phyloP scores from a whole-genome alignment of 257 asterid genomes.

The Coffea eugenioides region DNA sequence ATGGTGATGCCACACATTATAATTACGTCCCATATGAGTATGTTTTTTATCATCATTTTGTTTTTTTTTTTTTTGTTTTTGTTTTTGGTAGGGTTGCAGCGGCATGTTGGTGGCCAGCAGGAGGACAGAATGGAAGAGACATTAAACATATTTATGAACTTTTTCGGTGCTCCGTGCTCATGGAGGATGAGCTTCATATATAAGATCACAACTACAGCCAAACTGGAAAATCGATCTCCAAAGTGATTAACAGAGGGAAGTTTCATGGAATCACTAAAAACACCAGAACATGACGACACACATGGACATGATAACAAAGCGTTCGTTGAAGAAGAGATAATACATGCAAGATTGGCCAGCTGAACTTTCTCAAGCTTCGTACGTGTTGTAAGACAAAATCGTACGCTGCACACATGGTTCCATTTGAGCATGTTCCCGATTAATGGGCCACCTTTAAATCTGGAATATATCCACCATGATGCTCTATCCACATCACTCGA shows the following conservation, averaged over 20 bases:
- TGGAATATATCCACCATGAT: not conserved
- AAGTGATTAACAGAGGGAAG: not conserved
- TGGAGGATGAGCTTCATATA: not conserved
- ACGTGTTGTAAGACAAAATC: slow-evolving; percentile 15
- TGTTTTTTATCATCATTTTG: not conserved
- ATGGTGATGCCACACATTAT: not conserved
- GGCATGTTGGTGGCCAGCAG: not conserved
- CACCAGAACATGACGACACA: slow-evolving; percentile 2
- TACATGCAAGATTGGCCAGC: not conserved
- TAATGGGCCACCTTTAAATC: slow-evolving; percentile 14
- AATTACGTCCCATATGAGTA: not conserved
- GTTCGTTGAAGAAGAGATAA: not conserved
- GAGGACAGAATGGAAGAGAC: not conserved
- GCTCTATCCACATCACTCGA: not conserved
- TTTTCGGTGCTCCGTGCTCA: not conserved
- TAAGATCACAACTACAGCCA: not conserved
- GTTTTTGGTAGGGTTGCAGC: not conserved
- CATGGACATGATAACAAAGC: not conserved
- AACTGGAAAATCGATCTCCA: not conserved
- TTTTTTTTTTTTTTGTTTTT: not conserved
- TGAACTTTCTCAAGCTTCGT: not conserved
- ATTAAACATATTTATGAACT: not conserved
- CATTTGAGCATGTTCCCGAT: slow-evolving; percentile 7
- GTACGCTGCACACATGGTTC: slow-evolving; percentile 13
- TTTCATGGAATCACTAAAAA: not conserved